phyloP scores from a whole-genome alignment of 768 basidiomycete genomes.

The Galerina sulciceps region DNA sequence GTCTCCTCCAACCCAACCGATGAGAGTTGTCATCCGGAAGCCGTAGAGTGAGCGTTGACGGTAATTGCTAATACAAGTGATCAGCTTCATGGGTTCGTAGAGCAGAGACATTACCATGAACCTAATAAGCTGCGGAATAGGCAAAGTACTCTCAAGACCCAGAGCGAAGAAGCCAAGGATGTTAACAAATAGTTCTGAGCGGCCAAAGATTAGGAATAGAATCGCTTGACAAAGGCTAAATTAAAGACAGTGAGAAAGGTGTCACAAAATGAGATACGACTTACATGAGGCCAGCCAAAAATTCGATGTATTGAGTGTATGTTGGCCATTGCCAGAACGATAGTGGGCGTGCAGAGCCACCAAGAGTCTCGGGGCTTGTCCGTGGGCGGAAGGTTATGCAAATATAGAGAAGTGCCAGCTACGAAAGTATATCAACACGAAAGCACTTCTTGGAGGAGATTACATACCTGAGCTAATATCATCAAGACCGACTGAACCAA shows the following conservation, averaged over 20 bases:
- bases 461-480: slow-evolving; percentile 78
- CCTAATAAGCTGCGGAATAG: slow-evolving; percentile 85
- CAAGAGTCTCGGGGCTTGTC: slow-evolving; percentile 60
- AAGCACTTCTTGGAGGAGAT: neutral
- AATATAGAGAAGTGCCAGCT: slow-evolving; percentile 83
- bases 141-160: slow-evolving; percentile 86
- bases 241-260: neutral
- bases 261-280: slow-evolving; percentile 17
- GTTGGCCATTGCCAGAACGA: slow-evolving; percentile 87
- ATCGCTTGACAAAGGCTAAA: slow-evolving; percentile 70
- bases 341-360: slow-evolving; percentile 65
- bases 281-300: slow-evolving; percentile 79
- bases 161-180: slow-evolving; percentile 77
- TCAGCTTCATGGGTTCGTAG: slow-evolving; percentile 3
- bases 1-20: slow-evolving; percentile 87
- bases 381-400: slow-evolving; percentile 75
- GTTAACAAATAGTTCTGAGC: slow-evolving; percentile 60
- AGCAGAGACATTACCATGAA: slow-evolving; percentile 26
- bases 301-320: slow-evolving; percentile 82
- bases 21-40: slow-evolving; percentile 79
- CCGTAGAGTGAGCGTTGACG: slow-evolving; percentile 81
- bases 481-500: slow-evolving; percentile 84
- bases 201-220: slow-evolving; percentile 73
- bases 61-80: slow-evolving; percentile 60
- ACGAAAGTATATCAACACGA: slow-evolving; percentile 11